Percentiles rank a stretch among this genome's conserved stretches.
Evolutionary conservation across 2,329 filamentous ascomycete species (phyloP).

Genomic region (Hortaea sp.): DNA sequence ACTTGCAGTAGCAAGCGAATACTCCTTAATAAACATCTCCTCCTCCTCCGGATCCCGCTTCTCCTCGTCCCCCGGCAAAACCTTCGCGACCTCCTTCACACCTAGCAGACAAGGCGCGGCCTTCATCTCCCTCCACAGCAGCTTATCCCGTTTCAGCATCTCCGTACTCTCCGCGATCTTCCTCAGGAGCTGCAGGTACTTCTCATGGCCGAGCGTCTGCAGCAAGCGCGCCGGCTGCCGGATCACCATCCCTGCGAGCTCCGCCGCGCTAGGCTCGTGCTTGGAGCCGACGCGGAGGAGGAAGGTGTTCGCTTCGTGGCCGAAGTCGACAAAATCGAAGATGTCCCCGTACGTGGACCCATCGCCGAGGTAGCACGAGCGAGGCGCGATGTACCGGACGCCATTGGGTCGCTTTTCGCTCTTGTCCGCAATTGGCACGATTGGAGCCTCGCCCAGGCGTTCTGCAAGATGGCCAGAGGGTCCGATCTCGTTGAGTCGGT

Average conservation of each 20-base stretch:
- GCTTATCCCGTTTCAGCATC: constrained; percentile 65
- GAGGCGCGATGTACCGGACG: constrained; percentile 54
- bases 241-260: constrained; percentile 76
- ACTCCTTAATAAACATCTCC: constrained; percentile 55
- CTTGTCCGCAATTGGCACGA: constrained; percentile 54
- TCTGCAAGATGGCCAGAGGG: constrained; percentile 43
- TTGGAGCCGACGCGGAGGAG: constrained; percentile 83
- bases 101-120: constrained; percentile 69
- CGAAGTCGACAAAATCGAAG: constrained; percentile 96
- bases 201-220: constrained; percentile 70
- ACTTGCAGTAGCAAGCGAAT: constrained; percentile 61
- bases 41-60: constrained; percentile 34
- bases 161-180: constrained; percentile 65
- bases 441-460: constrained; percentile 52
- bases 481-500: constrained; percentile 63
- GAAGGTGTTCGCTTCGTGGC: constrained; percentile 76
- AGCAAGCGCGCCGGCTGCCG: constrained; percentile 74
- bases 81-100: constrained; percentile 60
- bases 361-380: constrained; percentile 68
- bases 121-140: constrained; percentile 67
- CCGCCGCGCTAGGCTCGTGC: constrained; percentile 74
- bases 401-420: constrained; percentile 16
- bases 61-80: constrained; percentile 38
- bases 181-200: constrained; percentile 74
- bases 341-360: constrained; percentile 71